Percentiles rank a stretch among this genome's conserved stretches.
Conservation (phyloP, 495 filamentous ascomycete species). For the Aspergillus bridgeri region DNA sequence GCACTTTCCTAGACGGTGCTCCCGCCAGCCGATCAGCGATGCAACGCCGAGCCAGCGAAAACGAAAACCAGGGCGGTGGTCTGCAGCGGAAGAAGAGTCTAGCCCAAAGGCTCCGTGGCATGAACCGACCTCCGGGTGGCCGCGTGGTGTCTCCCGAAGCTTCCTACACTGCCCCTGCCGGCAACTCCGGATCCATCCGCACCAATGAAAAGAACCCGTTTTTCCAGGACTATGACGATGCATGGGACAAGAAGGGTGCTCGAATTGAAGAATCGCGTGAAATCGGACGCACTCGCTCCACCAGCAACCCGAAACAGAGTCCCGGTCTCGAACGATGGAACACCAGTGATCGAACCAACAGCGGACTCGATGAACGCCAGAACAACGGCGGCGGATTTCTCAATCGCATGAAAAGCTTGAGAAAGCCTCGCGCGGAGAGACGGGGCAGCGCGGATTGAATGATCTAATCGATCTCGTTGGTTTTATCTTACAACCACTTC, state of each 20-base stretch:
- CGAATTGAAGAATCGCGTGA: constrained; percentile 49
- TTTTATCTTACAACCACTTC: background rate
- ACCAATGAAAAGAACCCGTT: constrained; percentile 73
- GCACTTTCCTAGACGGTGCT: constrained; percentile 92
- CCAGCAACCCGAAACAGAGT: constrained; percentile 59
- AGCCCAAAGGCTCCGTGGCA: constrained; percentile 76
- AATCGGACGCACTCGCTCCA: constrained; percentile 47
- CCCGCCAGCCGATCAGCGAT: constrained; percentile 84
- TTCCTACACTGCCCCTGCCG: constrained; percentile 38
- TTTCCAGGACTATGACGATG: constrained; percentile 77
- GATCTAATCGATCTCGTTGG: background rate
- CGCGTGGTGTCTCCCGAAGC: constrained; percentile 52
- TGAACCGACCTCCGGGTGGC: constrained; percentile 53
- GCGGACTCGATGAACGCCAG: constrained; percentile 36
- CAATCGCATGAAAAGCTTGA: constrained; percentile 83
- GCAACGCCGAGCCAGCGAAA: constrained; percentile 68
- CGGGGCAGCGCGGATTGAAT: constrained; percentile 35
- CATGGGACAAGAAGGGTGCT: constrained; percentile 66
- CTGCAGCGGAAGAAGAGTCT: constrained; percentile 89
- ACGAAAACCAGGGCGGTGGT: constrained; percentile 49
- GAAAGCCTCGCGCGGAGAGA: constrained; percentile 51
- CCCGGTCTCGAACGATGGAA: constrained; percentile 61
- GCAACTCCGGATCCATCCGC: constrained; percentile 26
- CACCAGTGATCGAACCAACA: constrained; percentile 60
- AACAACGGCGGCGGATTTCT: constrained; percentile 63